A percentile compares a stretch with the other conserved stretches of the same genome.
These are phyloP conservation scores for Albatrellus ellisii DNA, from an alignment of 768 basidiomycete species.

Conservation along the genomic window DNA sequence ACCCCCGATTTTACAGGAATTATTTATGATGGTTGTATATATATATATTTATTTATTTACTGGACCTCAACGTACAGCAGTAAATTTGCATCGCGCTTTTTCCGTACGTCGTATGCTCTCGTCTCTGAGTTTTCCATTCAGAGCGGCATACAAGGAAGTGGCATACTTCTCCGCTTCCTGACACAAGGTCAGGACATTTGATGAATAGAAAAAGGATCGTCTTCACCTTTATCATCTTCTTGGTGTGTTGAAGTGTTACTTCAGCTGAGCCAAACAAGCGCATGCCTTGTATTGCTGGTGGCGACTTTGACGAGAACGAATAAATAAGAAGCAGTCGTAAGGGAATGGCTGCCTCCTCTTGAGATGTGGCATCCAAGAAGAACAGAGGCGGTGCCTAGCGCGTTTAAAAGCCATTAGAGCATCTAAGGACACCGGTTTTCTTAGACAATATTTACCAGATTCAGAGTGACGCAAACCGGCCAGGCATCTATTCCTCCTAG, in stretches of 20 bases:
- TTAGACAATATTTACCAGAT: constrained; percentile 41
- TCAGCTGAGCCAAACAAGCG: constrained; percentile 53
- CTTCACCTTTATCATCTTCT: constrained; percentile 41
- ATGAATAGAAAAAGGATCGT: not conserved
- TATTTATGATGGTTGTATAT: not conserved
- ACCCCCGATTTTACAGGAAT: not conserved
- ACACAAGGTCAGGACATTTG: not conserved
- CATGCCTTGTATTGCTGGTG: constrained; percentile 43
- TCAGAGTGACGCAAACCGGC: constrained; percentile 71
- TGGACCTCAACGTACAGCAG: constrained; percentile 10
- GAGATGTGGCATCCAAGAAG: constrained; percentile 60
- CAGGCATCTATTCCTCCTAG: constrained; percentile 49
- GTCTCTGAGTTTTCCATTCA: constrained; percentile 53
- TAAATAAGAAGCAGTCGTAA: constrained; percentile 49
- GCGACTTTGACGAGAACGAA: constrained; percentile 33
- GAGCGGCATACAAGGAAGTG: constrained; percentile 34
- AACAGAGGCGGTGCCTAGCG: constrained; percentile 41
- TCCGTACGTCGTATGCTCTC: constrained; percentile 47
- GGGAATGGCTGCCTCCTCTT: constrained; percentile 60
- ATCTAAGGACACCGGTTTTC: not conserved
- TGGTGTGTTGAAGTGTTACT: constrained; percentile 32
- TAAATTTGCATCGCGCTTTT: constrained; percentile 45
- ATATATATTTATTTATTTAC: not conserved
- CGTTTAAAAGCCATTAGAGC: not conserved
- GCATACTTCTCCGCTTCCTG: constrained; percentile 63